These are phyloP conservation scores for Pyrenophora graminea DNA, from an alignment of 2,329 filamentous ascomycete genomes.

Conservation along the genomic window DNA sequence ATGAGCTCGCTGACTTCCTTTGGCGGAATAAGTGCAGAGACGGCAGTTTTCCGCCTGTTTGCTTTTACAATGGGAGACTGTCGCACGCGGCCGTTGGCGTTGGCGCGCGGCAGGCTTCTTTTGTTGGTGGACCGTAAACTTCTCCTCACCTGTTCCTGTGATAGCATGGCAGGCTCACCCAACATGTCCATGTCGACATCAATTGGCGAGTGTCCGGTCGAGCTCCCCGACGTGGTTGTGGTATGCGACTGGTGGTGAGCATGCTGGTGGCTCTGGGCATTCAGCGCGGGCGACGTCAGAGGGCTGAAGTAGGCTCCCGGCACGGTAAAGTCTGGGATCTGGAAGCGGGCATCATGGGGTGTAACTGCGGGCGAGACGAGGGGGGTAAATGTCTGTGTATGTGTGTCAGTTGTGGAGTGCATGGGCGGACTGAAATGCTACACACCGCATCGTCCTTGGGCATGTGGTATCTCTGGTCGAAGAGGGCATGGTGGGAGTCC, in stretches of 20 bases:
- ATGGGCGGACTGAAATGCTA: slow-evolving; percentile 32
- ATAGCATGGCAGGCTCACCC: slow-evolving; percentile 40
- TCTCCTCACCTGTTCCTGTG: slow-evolving; percentile 51
- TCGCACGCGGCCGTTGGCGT: slow-evolving; percentile 58
- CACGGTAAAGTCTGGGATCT: slow-evolving; percentile 61
- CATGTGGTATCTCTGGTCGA: slow-evolving; percentile 67
- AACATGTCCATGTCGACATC: slow-evolving; percentile 53
- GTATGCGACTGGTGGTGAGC: slow-evolving; percentile 43
- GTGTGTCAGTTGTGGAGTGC: slow-evolving; percentile 42
- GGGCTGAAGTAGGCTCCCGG: slow-evolving; percentile 80
- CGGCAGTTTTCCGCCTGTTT: slow-evolving; percentile 52
- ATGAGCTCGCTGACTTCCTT: slow-evolving; percentile 51
- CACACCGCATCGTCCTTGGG: slow-evolving; percentile 69
- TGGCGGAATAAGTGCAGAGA: slow-evolving; percentile 51
- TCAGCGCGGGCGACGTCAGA: slow-evolving; percentile 77
- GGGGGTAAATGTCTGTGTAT: slow-evolving; percentile 76
- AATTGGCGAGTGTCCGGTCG: slow-evolving; percentile 55
- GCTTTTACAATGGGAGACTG: slow-evolving; percentile 76
- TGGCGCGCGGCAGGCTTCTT: slow-evolving; percentile 56
- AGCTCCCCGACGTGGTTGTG: slow-evolving; percentile 53
- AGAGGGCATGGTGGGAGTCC: slow-evolving; percentile 62
- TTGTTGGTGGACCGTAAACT: slow-evolving; percentile 47
- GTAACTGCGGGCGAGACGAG: slow-evolving; percentile 84
- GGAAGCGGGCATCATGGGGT: slow-evolving; percentile 72
- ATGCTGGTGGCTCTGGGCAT: slow-evolving; percentile 63